Conservation (phyloP, 2,329 filamentous ascomycete genomes). For the Aspergillus thermomutatus region DNA sequence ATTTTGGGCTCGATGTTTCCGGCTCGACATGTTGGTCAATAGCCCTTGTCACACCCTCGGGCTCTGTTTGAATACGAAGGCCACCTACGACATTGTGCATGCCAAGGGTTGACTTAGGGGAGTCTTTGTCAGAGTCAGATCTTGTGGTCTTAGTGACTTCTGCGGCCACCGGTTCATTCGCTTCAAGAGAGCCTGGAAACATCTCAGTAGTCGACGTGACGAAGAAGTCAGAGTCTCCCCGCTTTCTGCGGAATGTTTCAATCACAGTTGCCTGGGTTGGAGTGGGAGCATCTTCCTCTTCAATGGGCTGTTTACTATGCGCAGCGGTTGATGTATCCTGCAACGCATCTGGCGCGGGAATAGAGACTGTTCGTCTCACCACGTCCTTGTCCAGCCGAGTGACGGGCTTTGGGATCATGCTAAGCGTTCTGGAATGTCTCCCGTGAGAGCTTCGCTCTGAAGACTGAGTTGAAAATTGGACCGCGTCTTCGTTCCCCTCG, state of each 20-base stretch:
- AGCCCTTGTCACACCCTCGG: neutral
- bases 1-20: neutral
- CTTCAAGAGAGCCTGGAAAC: neutral
- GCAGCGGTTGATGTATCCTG: neutral
- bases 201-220: neutral
- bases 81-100: neutral
- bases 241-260: neutral
- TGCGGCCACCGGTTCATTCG: neutral
- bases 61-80: neutral
- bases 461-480: neutral
- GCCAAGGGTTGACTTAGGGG: neutral
- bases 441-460: neutral
- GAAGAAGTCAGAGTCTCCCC: neutral
- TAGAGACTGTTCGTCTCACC: neutral
- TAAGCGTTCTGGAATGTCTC: neutral
- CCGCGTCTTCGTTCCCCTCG: neutral
- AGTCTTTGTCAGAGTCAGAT: neutral
- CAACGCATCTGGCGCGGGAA: neutral
- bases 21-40: neutral
- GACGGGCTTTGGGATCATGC: neutral
- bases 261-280: neutral
- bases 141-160: neutral
- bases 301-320: neutral
- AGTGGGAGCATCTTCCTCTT: neutral
- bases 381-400: neutral